Percentiles rank a stretch among this genome's conserved stretches.
phyloP scores from a whole-genome alignment of 805 yeast species.

The Alloascoidea africana region DNA sequence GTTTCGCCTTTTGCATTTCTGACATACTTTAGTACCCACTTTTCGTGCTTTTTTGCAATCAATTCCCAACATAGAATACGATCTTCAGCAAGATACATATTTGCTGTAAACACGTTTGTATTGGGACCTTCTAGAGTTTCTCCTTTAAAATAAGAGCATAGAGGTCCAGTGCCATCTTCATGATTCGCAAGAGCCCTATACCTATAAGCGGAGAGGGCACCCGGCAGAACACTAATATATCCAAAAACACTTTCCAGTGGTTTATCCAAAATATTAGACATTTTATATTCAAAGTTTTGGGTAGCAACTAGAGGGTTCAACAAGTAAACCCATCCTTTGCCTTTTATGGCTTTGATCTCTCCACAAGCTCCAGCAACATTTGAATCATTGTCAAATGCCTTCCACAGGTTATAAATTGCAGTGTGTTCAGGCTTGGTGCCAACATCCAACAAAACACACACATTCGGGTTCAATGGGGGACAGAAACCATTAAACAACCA shows the following conservation, averaged over 20 bases:
- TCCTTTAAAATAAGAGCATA: conserved; percentile 80
- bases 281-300: conserved; percentile 91
- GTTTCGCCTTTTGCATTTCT: conserved; percentile 92
- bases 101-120: conserved; percentile 83
- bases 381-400: conserved; percentile 90
- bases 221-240: conserved; percentile 86
- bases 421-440: conserved; percentile 90
- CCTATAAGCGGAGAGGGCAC: conserved; percentile 90
- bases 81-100: conserved; percentile 95
- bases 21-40: conserved; percentile 86
- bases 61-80: conserved; percentile 94
- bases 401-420: conserved; percentile 91
- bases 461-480: conserved; percentile 84
- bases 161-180: conserved; percentile 86
- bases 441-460: conserved; percentile 82
- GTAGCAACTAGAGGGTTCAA: conserved; percentile 89
- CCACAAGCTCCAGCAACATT: conserved; percentile 99
- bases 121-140: conserved; percentile 44
- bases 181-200: conserved; percentile 76
- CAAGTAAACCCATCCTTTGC: conserved; percentile 68
- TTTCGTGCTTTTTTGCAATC: conserved; percentile 68
- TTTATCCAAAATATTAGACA: conserved; percentile 92
- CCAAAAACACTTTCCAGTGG: conserved; percentile 91
- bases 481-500: conserved; percentile 96
- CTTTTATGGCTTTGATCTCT: conserved; percentile 91